A percentile compares a stretch with the other conserved stretches of the same genome.
Conservation (phyloP, 306 rosid genomes). For the Phaseolus lunatus region DNA sequence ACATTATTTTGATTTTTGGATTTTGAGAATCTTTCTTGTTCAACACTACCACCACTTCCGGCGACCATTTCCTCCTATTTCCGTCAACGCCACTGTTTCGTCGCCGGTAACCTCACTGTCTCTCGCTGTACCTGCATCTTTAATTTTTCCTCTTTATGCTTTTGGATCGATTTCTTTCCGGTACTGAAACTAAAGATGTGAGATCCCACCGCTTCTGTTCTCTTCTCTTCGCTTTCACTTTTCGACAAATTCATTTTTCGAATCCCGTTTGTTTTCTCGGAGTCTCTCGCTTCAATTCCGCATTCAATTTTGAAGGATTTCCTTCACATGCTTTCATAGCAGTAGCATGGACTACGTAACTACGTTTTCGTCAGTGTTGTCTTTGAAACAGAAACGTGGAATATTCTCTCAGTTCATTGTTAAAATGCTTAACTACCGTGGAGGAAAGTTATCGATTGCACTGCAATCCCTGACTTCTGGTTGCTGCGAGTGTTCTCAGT, state of each 20-base stretch:
- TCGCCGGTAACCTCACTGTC: conserved; percentile 8
- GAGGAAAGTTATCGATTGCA: not conserved
- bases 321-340: not conserved
- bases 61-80: not conserved
- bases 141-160: not conserved
- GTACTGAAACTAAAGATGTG: conserved; percentile 8
- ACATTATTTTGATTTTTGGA: not conserved
- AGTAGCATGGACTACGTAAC: not conserved
- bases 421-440: not conserved
- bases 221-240: not conserved
- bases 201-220: conserved; percentile 29
- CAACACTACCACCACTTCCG: conserved; percentile 7
- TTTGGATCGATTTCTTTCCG: conserved; percentile 17
- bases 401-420: not conserved
- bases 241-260: not conserved
- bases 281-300: not conserved
- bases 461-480: not conserved
- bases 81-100: conserved; percentile 5
- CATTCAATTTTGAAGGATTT: not conserved
- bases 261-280: not conserved
- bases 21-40: not conserved
- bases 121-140: not conserved
- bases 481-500: not conserved
- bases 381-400: not conserved
- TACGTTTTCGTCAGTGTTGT: not conserved